Conservation (phyloP, 2,329 filamentous ascomycete species). For the Arthrobotrys iridis region DNA sequence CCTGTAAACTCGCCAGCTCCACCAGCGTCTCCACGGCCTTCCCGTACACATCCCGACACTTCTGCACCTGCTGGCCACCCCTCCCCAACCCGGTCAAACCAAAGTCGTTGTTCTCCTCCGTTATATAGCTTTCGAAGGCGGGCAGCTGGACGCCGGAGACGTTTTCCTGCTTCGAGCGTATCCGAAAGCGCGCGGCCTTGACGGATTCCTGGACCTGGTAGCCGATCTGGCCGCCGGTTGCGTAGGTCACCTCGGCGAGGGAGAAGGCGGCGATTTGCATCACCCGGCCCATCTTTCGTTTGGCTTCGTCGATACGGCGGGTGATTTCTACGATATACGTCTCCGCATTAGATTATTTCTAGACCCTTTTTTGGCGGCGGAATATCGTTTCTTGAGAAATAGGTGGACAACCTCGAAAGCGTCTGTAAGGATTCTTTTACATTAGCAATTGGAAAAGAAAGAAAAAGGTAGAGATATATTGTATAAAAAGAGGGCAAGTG, state of each 20-base stretch:
- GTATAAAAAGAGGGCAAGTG: constrained; percentile 55
- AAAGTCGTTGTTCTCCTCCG: constrained; percentile 93
- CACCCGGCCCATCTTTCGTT: constrained; percentile 98
- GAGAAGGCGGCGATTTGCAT: constrained; percentile 99
- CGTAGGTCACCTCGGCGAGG: constrained; percentile 95
- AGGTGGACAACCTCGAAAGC: constrained; percentile 77
- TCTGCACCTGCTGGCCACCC: constrained; percentile 95
- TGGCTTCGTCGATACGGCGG: constrained; percentile 95
- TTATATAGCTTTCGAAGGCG: constrained; percentile 88
- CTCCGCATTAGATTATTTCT: neutral
- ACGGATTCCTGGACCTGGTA: constrained; percentile 98
- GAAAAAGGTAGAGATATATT: constrained; percentile 52
- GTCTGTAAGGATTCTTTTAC: constrained; percentile 66
- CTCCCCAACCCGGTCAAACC: constrained; percentile 94
- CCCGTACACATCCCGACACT: constrained; percentile 94
- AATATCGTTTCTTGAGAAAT: too few relatives aligned
- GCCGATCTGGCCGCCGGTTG: constrained; percentile 85
- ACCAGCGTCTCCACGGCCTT: constrained; percentile 95
- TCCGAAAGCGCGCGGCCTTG: constrained; percentile 88
- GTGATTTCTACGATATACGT: constrained; percentile 78
- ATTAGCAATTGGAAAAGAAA: constrained; percentile 53
- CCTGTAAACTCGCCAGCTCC: constrained; percentile 90
- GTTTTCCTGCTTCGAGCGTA: constrained; percentile 97
- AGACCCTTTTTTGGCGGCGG: constrained; percentile 8
- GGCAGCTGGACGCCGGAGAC: constrained; percentile 95